phyloP scores from a whole-genome alignment of 768 basidiomycete species.

The Artomyces pyxidatus region DNA sequence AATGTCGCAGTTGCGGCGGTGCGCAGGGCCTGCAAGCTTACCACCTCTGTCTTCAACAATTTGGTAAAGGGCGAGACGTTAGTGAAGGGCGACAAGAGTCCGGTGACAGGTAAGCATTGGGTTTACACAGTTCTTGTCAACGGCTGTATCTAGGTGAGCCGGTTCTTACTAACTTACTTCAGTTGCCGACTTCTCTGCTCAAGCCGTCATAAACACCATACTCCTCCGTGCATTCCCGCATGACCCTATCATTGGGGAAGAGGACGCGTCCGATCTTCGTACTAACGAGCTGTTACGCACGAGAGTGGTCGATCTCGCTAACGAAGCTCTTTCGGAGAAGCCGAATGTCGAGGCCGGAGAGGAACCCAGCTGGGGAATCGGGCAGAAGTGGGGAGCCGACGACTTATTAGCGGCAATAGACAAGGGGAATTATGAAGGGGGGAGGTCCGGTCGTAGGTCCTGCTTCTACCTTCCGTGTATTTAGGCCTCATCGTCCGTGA shows the following conservation, averaged over 20 bases:
- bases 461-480: not conserved
- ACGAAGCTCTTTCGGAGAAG: conserved; percentile 58
- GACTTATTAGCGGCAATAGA: conserved; percentile 85
- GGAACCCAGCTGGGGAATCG: conserved; percentile 62
- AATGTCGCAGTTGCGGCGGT: conserved; percentile 83
- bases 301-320: conserved; percentile 75
- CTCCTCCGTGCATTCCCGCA: conserved; percentile 69
- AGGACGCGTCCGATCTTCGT: conserved; percentile 79
- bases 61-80: conserved; percentile 81
- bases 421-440: conserved; percentile 68
- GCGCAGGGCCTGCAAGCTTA: conserved; percentile 75
- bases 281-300: conserved; percentile 38
- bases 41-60: conserved; percentile 78
- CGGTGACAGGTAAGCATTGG: conserved; percentile 54
- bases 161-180: not conserved
- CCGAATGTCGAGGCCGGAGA: conserved; percentile 44
- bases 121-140: not conserved
- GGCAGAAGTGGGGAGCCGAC: conserved; percentile 44
- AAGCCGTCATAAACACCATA: conserved; percentile 84
- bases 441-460: conserved; percentile 59
- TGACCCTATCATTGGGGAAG: conserved; percentile 91
- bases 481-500: not conserved
- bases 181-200: conserved; percentile 94
- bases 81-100: conserved; percentile 81
- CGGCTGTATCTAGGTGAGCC: not conserved